Conservation (phyloP, 2,329 filamentous ascomycete genomes). For the Arthrobotrys sphaeroides region DNA sequence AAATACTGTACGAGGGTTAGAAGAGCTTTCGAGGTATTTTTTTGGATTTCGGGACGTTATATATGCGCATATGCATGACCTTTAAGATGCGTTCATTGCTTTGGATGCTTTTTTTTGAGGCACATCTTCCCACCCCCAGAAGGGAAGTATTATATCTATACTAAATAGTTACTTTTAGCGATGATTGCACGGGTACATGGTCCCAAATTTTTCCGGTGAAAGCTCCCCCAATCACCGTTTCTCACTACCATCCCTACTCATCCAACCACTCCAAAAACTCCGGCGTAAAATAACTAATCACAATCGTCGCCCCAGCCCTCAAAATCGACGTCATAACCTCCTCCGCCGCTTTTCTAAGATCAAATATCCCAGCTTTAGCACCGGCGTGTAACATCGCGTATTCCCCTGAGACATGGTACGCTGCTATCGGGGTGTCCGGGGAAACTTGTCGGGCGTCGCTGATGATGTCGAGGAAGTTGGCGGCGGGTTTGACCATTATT, state of each 20-base stretch:
- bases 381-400: slow-evolving; percentile 97
- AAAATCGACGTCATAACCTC: slow-evolving; percentile 94
- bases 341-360: slow-evolving; percentile 91
- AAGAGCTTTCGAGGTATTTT: no score
- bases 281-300: slow-evolving; percentile 93
- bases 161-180: no score
- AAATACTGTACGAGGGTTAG: no score
- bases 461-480: slow-evolving; percentile 96
- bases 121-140: no score
- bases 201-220: no score
- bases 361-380: slow-evolving; percentile 95
- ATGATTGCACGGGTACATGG: no score
- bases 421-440: slow-evolving; percentile 88
- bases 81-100: no score
- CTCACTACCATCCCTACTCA: slow-evolving; percentile 19
- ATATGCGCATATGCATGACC: no score
- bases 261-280: slow-evolving; percentile 67
- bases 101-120: no score
- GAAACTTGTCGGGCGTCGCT: slow-evolving; percentile 95
- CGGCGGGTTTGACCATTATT: slow-evolving; percentile 98
- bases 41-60: no score
- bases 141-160: no score
- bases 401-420: slow-evolving; percentile 97
- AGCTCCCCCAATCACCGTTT: no score
- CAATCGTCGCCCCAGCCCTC: slow-evolving; percentile 88